Evolutionary conservation across 345 rosid species (phyloP), one percentile per base, ranked within the genome.

Genomic region (Lepidium africanum): DNA sequence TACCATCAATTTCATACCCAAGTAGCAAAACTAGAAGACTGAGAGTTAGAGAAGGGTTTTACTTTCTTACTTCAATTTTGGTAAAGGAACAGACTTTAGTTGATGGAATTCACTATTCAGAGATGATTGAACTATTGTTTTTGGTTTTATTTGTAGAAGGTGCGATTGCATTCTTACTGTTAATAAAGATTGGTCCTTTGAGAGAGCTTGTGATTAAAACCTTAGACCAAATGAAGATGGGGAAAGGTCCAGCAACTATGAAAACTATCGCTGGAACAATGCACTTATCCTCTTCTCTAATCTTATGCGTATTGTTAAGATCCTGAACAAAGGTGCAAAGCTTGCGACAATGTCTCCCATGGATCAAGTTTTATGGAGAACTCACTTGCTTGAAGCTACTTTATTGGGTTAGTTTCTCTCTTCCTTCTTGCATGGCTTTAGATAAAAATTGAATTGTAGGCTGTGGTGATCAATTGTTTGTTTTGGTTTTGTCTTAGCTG

Each of bases 301-400:
- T 77, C 79, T 93, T 32, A 87, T 85, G 94, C 90, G 80, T 81
- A 88, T 90, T 39, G 69, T 88, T 10, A 93, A 90, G 96, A 93
- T 93, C 88, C 97, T 90, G 83, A 90, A 90, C 69, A 93, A 93
- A 54, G 98, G 98, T 35, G 86, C 97, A 3, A 93, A 93, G 87
- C 92, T 93, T 57, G 98, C 96, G 2, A 93, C 97, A 37, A 85
- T 90, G 98, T 93, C 98, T 13, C 98, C 98, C 12, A 90, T 88
- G 98, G 97, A 93, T 83, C 98, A 93, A 77, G 98, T 93, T 70
- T 86, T 93, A 4, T 93, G 97, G 98, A 87, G 98, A 78, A 90
- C 96, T 9, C 97, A 93, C 70, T 80, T 93, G 87, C 96, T 93
- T 32, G 98, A 93, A 80, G 98, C 98, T 21, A 21, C 97, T 11